Conservation (phyloP, 352 stramenopile genomes). For the Thalassiosira oceanica region DNA sequence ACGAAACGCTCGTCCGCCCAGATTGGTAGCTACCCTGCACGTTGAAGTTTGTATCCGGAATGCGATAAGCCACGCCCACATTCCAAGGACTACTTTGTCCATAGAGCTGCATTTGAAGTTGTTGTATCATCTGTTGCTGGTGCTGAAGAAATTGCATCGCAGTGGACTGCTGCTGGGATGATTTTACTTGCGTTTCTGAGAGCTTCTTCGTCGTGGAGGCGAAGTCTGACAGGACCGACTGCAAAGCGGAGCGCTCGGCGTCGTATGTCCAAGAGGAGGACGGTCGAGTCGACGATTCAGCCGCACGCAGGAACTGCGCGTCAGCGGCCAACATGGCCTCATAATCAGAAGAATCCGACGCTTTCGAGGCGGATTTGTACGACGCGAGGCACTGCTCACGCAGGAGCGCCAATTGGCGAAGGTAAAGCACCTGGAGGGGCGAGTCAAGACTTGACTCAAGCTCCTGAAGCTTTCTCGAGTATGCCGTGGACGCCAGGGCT, state of each 20-base stretch:
- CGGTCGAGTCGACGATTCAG: constrained; percentile 72
- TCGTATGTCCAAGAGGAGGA: constrained; percentile 79
- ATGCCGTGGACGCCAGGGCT: no score
- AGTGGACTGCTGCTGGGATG: constrained; percentile 78
- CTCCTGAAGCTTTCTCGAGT: no score
- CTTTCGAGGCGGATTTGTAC: no score
- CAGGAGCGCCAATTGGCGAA: no score
- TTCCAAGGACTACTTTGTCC: constrained; percentile 82
- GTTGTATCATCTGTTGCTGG: constrained; percentile 86
- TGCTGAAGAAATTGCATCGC: constrained; percentile 85
- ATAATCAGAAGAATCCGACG: no score
- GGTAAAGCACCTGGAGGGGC: no score
- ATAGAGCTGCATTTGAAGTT: constrained; percentile 81
- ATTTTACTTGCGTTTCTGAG: constrained; percentile 74
- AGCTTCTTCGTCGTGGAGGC: constrained; percentile 79
- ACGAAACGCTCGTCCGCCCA: no score
- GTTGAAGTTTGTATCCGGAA: constrained; percentile 85
- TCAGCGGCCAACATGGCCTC: no score
- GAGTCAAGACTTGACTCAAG: no score
- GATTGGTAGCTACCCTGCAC: no score
- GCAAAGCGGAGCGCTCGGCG: constrained; percentile 71
- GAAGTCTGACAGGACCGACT: constrained; percentile 81
- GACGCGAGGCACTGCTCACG: no score
- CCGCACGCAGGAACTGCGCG: no score
- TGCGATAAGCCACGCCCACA: constrained; percentile 80